Base-by-base conservation (phyloP, 2,329 filamentous ascomycete species). In the Ciborinia camelliae region DNA sequence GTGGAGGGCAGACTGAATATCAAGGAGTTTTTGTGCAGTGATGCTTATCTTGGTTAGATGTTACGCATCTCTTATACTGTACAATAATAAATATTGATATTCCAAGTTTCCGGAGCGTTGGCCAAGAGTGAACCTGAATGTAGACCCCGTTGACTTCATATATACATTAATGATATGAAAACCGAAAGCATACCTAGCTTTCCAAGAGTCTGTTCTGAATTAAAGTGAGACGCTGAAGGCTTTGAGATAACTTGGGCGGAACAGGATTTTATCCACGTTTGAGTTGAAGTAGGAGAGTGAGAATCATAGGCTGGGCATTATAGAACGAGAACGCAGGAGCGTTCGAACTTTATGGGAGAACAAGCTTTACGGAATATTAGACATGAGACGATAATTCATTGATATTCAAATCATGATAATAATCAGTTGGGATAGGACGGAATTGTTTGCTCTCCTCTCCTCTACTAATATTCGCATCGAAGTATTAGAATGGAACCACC, bases 1-100 rank as follows among this genome's bases (percentile, higher is more conserved):
- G 67, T 72, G 32, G 43, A 73, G 65, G 62, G 30, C 18, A 67
- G 73, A 63, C 65, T 64, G n/a, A 73, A 72, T 53, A 65, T 75
- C 35, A 72, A 70, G 67, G 67, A 65, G 35, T 74, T 75, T 35
- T 69, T 73, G 63, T 59, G 65, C 20, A 73, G 71, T 63, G 70
- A 73, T 26, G 63, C 68, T 18, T 74, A 74, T 58, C 64, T 71
- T 37, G 72, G 70, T 18, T 69, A 62, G 30, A 54, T 50, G 1
- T 28, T 39, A 0, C 26, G 54, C 20, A 20, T 35, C 20, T 41
- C 15, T 23, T 26, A n/a, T 26, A 18, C 1, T 15, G 12, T 48
- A 28, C 23, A 48, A 48, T 48, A 2, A 43, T 47, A 12, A 14
- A 26, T n/a, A n/a, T 26, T 12, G 15, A 1, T 28, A 10, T 14